Evolutionary conservation across 495 filamentous ascomycete species (phyloP).

Genomic region (Tuber umbilicatum): DNA sequence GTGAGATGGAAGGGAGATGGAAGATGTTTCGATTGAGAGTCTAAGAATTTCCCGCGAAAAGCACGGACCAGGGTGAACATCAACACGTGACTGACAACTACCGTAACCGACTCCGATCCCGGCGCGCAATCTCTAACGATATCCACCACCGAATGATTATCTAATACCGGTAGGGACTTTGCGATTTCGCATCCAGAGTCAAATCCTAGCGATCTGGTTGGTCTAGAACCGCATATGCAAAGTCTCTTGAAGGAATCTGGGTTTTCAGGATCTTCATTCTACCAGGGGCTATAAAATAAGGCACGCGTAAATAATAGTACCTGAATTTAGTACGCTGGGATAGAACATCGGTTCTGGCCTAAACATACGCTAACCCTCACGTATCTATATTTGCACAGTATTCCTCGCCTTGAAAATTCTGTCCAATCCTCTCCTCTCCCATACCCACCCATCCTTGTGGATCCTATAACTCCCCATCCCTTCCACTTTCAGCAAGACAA

Average conservation of each 20-base stretch:
- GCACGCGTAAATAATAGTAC: not conserved
- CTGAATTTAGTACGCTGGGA: not conserved
- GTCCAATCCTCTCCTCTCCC: constrained; percentile 40
- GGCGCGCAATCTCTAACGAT: not conserved
- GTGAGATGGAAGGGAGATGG: constrained; percentile 1
- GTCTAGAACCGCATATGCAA: no score
- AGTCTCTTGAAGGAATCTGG: not conserved
- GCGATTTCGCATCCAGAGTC: no score
- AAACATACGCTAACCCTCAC: constrained; percentile 7
- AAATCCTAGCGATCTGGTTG: no score
- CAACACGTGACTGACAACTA: not conserved
- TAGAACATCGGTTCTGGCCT: not conserved
- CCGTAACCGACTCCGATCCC: not conserved
- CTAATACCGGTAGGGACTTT: no score
- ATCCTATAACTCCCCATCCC: constrained; percentile 27
- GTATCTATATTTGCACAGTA: not conserved
- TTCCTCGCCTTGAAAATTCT: constrained; percentile 24
- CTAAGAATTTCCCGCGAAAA: not conserved
- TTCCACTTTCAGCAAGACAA: constrained; percentile 28
- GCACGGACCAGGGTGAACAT: constrained; percentile 28
- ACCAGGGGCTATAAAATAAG: not conserved
- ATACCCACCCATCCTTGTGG: constrained; percentile 36
- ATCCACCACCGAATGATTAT: not conserved
- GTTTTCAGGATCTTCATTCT: not conserved
- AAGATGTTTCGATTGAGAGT: constrained; percentile 3